Evolutionary conservation across 495 filamentous ascomycete species (phyloP).

Genomic region (Schizothecium vesticola): DNA sequence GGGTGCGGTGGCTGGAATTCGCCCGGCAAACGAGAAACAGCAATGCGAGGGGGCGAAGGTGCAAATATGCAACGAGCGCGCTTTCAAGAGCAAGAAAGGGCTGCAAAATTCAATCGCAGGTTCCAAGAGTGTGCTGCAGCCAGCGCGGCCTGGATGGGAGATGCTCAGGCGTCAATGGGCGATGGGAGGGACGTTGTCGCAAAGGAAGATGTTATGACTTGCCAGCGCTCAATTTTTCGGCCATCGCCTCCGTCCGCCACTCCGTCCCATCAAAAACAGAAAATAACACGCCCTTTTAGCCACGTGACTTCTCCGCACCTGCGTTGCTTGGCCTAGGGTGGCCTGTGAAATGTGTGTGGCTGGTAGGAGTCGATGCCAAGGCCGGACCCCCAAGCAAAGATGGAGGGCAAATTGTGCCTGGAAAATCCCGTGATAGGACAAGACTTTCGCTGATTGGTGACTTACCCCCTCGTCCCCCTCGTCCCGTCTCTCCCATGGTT

Average conservation of each 20-base stretch:
- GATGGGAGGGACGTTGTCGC: constrained; percentile 26
- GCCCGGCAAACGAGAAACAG: background rate
- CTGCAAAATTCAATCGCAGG: constrained; percentile 12
- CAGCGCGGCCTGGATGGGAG: constrained; percentile 3
- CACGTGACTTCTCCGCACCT: constrained; percentile 24
- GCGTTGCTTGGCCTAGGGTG: background rate
- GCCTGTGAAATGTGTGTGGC: background rate
- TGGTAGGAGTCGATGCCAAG: background rate
- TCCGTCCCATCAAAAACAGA: constrained; percentile 3
- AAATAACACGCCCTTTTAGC: constrained; percentile 14
- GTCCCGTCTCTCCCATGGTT: too few species aligned
- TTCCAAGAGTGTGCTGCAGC: constrained; percentile 3
- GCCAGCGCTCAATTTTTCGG: constrained; percentile 24
- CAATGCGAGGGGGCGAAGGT: background rate
- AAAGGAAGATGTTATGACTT: constrained; percentile 19
- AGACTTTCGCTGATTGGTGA: too few species aligned
- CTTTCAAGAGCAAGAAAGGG: background rate
- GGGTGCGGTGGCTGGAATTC: background rate
- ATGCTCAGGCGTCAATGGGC: constrained; percentile 29
- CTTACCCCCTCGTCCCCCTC: too few species aligned
- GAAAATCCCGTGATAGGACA: too few species aligned
- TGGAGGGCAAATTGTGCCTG: too few species aligned
- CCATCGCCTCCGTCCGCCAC: constrained; percentile 20
- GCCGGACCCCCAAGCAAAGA: background rate
- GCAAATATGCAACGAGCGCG: background rate